Evolutionary conservation across 2,329 filamentous ascomycete species (phyloP).

Genomic region (Apiospora phragmitis): DNA sequence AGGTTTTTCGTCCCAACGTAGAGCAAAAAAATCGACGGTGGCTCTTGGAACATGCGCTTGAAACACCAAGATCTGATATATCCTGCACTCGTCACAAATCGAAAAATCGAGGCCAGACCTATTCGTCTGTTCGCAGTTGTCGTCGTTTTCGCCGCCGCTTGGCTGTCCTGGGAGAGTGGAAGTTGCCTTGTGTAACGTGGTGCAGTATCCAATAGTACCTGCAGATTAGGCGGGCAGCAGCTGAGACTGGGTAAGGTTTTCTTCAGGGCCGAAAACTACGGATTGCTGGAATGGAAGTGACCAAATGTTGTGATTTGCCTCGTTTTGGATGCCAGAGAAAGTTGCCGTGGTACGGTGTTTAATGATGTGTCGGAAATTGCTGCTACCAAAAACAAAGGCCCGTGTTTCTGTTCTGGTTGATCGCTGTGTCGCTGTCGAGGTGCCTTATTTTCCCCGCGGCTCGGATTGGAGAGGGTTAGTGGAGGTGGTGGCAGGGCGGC

Average conservation of each 20-base stretch:
- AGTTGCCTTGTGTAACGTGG: not conserved
- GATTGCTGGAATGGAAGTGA: slow-evolving; percentile 6
- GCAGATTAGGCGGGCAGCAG: slow-evolving; percentile 28
- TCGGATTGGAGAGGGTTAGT: not conserved
- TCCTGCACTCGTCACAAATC: not conserved
- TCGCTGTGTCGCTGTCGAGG: not conserved
- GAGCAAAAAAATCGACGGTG: not conserved
- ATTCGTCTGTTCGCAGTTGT: not conserved
- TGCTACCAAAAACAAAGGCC: not conserved
- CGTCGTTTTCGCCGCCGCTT: not conserved
- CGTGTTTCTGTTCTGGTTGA: not conserved
- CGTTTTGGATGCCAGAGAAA: not conserved
- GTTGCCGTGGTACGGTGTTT: not conserved
- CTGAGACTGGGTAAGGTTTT: slow-evolving; percentile 12
- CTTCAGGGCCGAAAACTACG: not conserved
- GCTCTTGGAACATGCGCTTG: slow-evolving; percentile 1
- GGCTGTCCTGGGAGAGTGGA: not conserved
- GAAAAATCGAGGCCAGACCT: not conserved
- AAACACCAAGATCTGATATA: slow-evolving; percentile 4
- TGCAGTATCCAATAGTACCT: slow-evolving; percentile 28
- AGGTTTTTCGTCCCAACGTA: slow-evolving; percentile 8
- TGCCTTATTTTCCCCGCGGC: not conserved
- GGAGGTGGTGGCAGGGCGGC: not conserved
- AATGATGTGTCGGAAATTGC: slow-evolving; percentile 1
- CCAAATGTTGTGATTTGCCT: not conserved